Base-by-base conservation (phyloP, 2,329 filamentous ascomycete species). In the Cercospora zeae-maydis region DNA sequence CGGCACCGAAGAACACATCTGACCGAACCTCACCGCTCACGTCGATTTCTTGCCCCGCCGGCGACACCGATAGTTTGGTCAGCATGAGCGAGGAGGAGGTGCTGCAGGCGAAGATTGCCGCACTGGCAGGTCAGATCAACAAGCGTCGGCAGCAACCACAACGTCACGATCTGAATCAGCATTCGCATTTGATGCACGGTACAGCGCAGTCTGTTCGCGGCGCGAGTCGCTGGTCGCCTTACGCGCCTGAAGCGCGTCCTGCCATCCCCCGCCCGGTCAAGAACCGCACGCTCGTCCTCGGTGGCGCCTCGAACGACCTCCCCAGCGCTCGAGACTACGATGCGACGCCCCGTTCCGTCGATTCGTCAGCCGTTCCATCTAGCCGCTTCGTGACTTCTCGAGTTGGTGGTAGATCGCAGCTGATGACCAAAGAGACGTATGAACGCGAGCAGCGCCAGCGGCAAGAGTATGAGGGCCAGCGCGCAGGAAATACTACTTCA, bases 351-450 rank as follows among this genome's bases (percentile, higher is more conserved):
- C 77, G 2, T 76, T 73, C 39, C 67, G 74, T 16, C 76, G 36
- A 63, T 16, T 36, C 69, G 9, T 14, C 62, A 8, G 69, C 70
- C 6, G 70, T 74, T 14, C 67, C 64, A 2, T 61, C 59, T 24
- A 75, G 75, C 61, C 77, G 85, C 2, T 93, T 89, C 86, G 84
- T 95, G 45, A 84, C 87, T 5, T 90, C 88, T 73, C 88, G 82
- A 55, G 58, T 90, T 90, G 74, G 88, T 89, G 57, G 27, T 55
- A 90, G 93, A 73, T 84, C 90, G 73, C 91, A 96, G 75, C 80
- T 96, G 42, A 95, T 96, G 76, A 96, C 93, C 73, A 85, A 88
- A 19, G 85, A 86, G 14, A 84, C 93, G 1, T 95, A 89, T 74
- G 87, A 92, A 66, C 88, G 91, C 74, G 87, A 91, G 64, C 82